Percentiles rank a stretch among this genome's conserved stretches.
Conservation (phyloP, 2,329 filamentous ascomycete species). For the Fusarium pininemorale region DNA sequence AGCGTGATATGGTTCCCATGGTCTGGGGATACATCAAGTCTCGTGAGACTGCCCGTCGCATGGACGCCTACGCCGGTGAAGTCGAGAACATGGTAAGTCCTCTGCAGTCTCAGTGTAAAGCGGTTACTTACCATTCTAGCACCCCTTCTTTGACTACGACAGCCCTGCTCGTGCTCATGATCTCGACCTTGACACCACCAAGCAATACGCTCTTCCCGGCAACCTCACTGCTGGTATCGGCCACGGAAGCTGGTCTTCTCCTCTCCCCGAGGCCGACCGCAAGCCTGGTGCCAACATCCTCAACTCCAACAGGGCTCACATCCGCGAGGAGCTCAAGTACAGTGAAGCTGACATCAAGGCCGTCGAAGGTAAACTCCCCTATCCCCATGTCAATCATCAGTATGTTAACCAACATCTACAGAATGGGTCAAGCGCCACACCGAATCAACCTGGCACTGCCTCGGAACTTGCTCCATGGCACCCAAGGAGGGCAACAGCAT, state of each 20-base stretch:
- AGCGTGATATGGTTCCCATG: conserved; percentile 85
- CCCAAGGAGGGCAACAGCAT: conserved; percentile 80
- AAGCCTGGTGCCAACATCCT: conserved; percentile 57
- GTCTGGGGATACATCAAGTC: conserved; percentile 88
- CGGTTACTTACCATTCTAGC: conserved; percentile 45
- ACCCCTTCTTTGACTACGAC: conserved; percentile 78
- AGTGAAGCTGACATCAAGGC: conserved; percentile 68
- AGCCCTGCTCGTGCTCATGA: conserved; percentile 75
- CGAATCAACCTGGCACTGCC: conserved; percentile 67
- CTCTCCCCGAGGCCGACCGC: conserved; percentile 63
- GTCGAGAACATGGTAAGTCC: conserved; percentile 61
- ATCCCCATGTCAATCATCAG: rapidly evolving
- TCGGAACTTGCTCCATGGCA: conserved; percentile 79
- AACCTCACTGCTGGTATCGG: conserved; percentile 77
- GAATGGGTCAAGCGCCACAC: conserved; percentile 76
- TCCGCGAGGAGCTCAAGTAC: conserved; percentile 74
- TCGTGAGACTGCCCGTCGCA: conserved; percentile 79
- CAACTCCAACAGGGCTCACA: conserved; percentile 70
- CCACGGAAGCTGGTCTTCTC: conserved; percentile 76
- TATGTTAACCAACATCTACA: not conserved
- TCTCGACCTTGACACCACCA: conserved; percentile 78
- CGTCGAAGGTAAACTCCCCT: conserved; percentile 60
- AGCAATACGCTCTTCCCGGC: conserved; percentile 76
- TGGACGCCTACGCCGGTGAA: conserved; percentile 81
- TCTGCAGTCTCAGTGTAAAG: conserved; percentile 8